A percentile compares a stretch with the other conserved stretches of the same genome.
Conservation (phyloP, 805 yeast species). For the Metschnikowia baotianmanensis region DNA sequence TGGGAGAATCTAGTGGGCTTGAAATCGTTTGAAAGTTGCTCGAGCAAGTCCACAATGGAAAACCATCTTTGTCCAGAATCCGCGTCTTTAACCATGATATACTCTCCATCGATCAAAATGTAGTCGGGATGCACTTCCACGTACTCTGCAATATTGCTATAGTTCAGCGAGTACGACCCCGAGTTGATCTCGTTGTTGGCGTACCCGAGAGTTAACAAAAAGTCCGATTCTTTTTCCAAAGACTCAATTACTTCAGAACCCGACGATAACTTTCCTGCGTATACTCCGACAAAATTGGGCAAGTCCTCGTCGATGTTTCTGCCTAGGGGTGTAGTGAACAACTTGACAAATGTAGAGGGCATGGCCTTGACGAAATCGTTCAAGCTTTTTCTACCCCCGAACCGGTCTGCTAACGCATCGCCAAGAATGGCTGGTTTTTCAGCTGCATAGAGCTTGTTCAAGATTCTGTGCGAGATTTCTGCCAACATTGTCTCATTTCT, state of each 20-base stretch:
- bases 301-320: constrained; percentile 75
- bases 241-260: constrained; percentile 18
- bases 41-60: constrained; percentile 32
- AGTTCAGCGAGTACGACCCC: constrained; percentile 24
- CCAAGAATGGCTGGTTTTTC: constrained; percentile 64
- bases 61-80: constrained; percentile 27
- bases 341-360: constrained; percentile 37
- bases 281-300: constrained; percentile 65
- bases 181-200: constrained; percentile 37
- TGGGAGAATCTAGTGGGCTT: constrained; percentile 15
- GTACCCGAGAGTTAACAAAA: constrained; percentile 69
- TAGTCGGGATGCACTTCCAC: constrained; percentile 44
- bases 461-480: constrained; percentile 33
- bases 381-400: constrained; percentile 43
- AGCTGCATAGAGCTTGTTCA: constrained; percentile 50
- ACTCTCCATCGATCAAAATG: constrained; percentile 33
- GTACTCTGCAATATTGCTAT: constrained; percentile 23
- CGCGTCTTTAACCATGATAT: constrained; percentile 19
- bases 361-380: constrained; percentile 47
- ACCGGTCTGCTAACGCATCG: constrained; percentile 70
- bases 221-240: constrained; percentile 53
- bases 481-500: constrained; percentile 18
- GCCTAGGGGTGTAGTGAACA: constrained; percentile 62
- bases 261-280: constrained; percentile 57
- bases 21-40: constrained; percentile 24